These are phyloP conservation scores for Dalbergia cochinchinensis DNA, from an alignment of 306 rosid genomes.

Conservation along the genomic window DNA sequence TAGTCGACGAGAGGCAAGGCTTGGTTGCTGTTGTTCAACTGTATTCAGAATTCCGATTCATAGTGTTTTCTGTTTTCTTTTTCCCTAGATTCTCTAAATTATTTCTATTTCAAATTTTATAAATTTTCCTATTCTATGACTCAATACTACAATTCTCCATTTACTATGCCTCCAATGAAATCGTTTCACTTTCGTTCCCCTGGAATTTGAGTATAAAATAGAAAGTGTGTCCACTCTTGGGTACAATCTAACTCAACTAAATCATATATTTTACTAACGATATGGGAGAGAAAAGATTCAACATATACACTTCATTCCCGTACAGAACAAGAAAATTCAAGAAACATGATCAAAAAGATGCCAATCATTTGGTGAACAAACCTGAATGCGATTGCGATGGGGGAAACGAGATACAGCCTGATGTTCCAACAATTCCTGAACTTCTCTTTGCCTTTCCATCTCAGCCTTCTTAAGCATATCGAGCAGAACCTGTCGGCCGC, in stretches of 20 bases:
- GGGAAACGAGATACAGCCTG: conserved; percentile 82
- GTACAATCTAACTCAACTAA: background rate
- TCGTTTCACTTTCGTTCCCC: conserved; percentile 12
- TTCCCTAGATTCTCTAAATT: conserved; percentile 21
- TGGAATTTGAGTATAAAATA: conserved; percentile 1
- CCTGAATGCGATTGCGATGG: conserved; percentile 99
- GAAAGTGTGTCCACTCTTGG: background rate
- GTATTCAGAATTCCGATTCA: background rate
- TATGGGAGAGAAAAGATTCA: background rate
- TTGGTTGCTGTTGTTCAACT: background rate
- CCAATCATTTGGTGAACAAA: conserved; percentile 43
- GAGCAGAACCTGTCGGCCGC: conserved; percentile 92
- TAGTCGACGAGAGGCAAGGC: too few relatives aligned
- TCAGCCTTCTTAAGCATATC: conserved; percentile 90
- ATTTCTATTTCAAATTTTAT: conserved; percentile 26
- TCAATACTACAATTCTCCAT: conserved; percentile 24
- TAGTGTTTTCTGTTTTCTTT: conserved; percentile 20
- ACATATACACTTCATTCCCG: conserved; percentile 1
- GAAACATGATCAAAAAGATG: conserved; percentile 9
- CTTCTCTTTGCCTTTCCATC: conserved; percentile 80
- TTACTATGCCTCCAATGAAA: conserved; percentile 14
- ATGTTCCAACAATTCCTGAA: conserved; percentile 73
- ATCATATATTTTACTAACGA: conserved; percentile 38
- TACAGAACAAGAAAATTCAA: background rate
- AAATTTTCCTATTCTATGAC: conserved; percentile 6